Percentiles rank a stretch among this genome's conserved stretches.
Evolutionary conservation across 2,329 filamentous ascomycete genomes (phyloP).

Genomic region (Knufia fluminis): DNA sequence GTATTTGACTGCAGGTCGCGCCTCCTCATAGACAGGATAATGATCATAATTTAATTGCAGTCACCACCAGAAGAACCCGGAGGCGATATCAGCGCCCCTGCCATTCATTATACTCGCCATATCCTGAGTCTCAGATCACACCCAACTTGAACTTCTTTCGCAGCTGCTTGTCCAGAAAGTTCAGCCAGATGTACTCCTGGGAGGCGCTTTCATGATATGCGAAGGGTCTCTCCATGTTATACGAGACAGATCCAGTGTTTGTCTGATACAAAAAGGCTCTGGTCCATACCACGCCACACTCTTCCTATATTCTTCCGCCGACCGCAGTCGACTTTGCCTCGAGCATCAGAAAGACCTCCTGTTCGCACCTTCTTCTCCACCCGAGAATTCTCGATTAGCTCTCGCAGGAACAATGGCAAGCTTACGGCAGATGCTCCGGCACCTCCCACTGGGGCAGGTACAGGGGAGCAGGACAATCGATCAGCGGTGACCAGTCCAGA

Average conservation of each 20-base stretch:
- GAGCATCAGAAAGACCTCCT: too few species aligned
- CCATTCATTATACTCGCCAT: too few species aligned
- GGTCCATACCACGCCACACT: background rate
- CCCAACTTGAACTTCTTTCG: too few species aligned
- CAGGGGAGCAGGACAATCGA: background rate
- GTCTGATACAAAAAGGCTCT: background rate
- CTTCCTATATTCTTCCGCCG: too few species aligned
- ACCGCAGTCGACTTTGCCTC: too few species aligned
- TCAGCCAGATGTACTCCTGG: slow-evolving; percentile 1
- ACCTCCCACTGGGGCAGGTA: too few species aligned
- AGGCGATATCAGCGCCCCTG: background rate
- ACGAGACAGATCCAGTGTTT: background rate
- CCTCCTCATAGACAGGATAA: background rate
- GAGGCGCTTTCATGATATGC: slow-evolving; percentile 5
- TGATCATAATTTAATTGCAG: background rate
- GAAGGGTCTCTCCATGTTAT: slow-evolving; percentile 1
- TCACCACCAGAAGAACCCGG: background rate
- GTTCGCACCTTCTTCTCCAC: too few species aligned
- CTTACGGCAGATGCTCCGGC: too few species aligned
- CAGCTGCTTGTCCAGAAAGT: background rate
- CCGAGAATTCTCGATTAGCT: too few species aligned
- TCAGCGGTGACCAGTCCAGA: background rate
- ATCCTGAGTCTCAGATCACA: too few species aligned
- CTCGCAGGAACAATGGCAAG: too few species aligned
- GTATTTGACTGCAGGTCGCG: background rate